Evolutionary conservation across 495 filamentous ascomycete species (phyloP), one percentile per base, ranked within the genome.

Genomic region (Aspergillus affinis): DNA sequence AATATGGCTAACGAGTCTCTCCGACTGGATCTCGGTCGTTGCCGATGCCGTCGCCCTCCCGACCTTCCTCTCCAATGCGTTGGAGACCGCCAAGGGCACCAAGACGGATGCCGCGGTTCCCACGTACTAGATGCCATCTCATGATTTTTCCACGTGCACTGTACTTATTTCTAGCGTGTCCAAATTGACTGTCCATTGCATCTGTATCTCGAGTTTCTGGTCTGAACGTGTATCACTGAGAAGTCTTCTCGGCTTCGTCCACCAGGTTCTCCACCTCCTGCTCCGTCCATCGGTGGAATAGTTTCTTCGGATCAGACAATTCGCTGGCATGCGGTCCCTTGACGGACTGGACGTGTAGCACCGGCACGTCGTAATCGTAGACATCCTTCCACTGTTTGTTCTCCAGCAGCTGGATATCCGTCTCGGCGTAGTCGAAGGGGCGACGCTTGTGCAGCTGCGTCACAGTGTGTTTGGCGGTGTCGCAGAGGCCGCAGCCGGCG

Each of bases 291-390:
- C 89, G 82, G 75, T 97, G 92, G 84, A 96, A 95, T 29, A 96
- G 75, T 69, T 95, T 94, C 59, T 82, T 74, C 3, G 87, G 83
- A 61, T 87, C 81, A 9, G 84, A 82, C 8, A 75, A 63, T 0
- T 65, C 61, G 19, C 3, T 12, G 6, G 54, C 18, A 26, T 58
- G 30, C 30, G 6, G 48, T 67, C 67, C 81, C 61, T 73, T 68
- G 27, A 81, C 66, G 12, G 74, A 66, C 41, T 83, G 78, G 13
- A 82, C 73, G 68, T 96, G 92, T 13, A 96, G 88, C 52, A 97
- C 92, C 3, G 92, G 92, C 0, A 91, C 88, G 68, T 97, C 92
- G 69, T 95, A 93, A 23, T 95, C 92, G 68, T 97, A 97, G 15
- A 90, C 70, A 68, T 88, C 82, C 66, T 84, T 89, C 92, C 92